phyloP scores from a whole-genome alignment of 352 stramenopile genomes.

The Globisporangium mamillatum region DNA sequence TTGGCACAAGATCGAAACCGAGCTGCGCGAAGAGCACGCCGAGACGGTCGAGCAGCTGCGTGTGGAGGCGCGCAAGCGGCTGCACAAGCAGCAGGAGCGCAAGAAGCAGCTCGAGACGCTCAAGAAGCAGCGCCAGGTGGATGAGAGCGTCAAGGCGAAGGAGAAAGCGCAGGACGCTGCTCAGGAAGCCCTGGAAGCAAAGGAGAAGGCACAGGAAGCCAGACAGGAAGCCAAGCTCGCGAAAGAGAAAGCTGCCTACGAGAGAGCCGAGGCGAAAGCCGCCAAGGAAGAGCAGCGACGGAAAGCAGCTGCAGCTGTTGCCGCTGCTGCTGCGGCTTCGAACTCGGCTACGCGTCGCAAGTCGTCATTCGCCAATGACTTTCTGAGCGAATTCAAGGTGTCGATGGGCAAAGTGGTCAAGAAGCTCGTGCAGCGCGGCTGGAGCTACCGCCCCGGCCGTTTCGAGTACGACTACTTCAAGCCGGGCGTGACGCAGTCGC shows the following conservation, averaged over 20 bases:
- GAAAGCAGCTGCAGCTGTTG: not conserved
- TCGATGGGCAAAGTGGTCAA: slow-evolving; percentile 59
- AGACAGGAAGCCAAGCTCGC: not conserved
- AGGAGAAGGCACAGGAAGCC: slow-evolving; percentile 2
- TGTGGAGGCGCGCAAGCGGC: slow-evolving; percentile 27
- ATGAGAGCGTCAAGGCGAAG: slow-evolving; percentile 18
- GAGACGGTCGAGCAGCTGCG: slow-evolving; percentile 51
- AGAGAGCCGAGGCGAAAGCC: not conserved
- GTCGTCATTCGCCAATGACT: slow-evolving; percentile 10
- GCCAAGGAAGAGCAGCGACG: slow-evolving; percentile 7
- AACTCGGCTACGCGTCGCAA: not conserved
- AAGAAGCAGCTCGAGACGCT: slow-evolving; percentile 18
- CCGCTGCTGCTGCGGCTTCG: not conserved
- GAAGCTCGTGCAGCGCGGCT: slow-evolving; percentile 52
- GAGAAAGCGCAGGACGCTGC: not conserved
- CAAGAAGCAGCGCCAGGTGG: slow-evolving; percentile 30
- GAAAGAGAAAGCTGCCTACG: slow-evolving; percentile 1
- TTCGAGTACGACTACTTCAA: slow-evolving; percentile 89
- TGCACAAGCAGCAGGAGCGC: slow-evolving; percentile 15
- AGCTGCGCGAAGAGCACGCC: slow-evolving; percentile 53
- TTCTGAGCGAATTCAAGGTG: slow-evolving; percentile 28
- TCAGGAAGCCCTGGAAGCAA: slow-evolving; percentile 3
- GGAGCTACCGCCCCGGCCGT: slow-evolving; percentile 63
- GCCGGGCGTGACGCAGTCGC: slow-evolving; percentile 39
- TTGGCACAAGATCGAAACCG: slow-evolving; percentile 56